These are phyloP conservation scores for Alternaria sp. DNA, from an alignment of 2,329 filamentous ascomycete species.

Conservation along the genomic window DNA sequence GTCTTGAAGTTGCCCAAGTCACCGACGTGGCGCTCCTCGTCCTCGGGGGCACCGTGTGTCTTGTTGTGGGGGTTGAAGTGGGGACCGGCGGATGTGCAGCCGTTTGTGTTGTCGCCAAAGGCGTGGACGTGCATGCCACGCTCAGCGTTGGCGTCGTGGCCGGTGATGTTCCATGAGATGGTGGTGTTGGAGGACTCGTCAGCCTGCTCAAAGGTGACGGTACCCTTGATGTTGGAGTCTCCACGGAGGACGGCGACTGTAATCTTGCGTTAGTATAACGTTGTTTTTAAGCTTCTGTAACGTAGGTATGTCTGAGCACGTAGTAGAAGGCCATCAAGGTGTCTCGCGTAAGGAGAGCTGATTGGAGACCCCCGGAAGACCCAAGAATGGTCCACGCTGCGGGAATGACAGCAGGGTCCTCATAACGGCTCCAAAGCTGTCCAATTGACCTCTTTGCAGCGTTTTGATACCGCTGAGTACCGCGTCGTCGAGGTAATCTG, in stretches of 20 bases:
- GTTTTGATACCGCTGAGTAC: conserved; percentile 17
- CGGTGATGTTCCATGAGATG: conserved; percentile 90
- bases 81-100: conserved; percentile 96
- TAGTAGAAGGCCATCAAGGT: conserved; percentile 41
- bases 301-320: background rate
- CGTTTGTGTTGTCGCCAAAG: conserved; percentile 99
- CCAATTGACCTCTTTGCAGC: conserved; percentile 31
- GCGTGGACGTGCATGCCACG: conserved; percentile 99
- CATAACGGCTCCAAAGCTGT: conserved; percentile 17
- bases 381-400: conserved; percentile 17
- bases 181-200: conserved; percentile 83
- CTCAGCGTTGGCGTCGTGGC: conserved; percentile 93
- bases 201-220: conserved; percentile 93
- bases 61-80: conserved; percentile 98
- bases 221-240: conserved; percentile 94
- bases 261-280: conserved; percentile 9
- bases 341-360: conserved; percentile 23
- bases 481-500: conserved; percentile 57
- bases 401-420: conserved; percentile 37
- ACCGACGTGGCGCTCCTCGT: conserved; percentile 90
- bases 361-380: conserved; percentile 31
- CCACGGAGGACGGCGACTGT: conserved; percentile 95
- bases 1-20: conserved; percentile 98
- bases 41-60: conserved; percentile 86
- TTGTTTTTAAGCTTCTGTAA: background rate